These are phyloP conservation scores for Boletus eberwhitei DNA, from an alignment of 768 basidiomycete species.

Conservation along the genomic window DNA sequence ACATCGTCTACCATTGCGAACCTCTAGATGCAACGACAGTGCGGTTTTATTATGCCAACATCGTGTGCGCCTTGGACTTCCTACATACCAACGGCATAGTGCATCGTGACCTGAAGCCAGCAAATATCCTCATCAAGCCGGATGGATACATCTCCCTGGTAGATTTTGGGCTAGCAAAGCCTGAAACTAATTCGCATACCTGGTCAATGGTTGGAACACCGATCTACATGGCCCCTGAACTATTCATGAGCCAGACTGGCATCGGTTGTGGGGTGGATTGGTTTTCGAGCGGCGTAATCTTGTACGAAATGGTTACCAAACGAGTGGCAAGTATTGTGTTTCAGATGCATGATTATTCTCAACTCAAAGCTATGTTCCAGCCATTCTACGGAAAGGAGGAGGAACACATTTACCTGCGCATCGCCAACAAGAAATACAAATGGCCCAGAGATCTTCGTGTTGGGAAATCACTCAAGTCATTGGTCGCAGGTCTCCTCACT, in stretches of 20 bases:
- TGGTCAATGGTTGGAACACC: slow-evolving; percentile 44
- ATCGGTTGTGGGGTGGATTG: slow-evolving; percentile 45
- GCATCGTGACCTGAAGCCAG: slow-evolving; percentile 58
- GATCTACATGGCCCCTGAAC: slow-evolving; percentile 51
- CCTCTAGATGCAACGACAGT: slow-evolving; percentile 33
- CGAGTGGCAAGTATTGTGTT: slow-evolving; percentile 27
- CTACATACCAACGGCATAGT: slow-evolving; percentile 43
- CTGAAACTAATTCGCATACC: slow-evolving; percentile 13
- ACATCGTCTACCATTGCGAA: slow-evolving; percentile 31
- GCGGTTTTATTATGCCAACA: slow-evolving; percentile 55
- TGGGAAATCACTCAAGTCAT: slow-evolving; percentile 39
- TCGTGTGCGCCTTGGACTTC: slow-evolving; percentile 47
- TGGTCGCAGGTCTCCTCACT: slow-evolving; percentile 42
- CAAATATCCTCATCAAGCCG: slow-evolving; percentile 51
- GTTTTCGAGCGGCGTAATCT: slow-evolving; percentile 49
- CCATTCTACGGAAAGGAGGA: slow-evolving; percentile 29
- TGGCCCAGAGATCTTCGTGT: slow-evolving; percentile 40
- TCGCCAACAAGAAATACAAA: slow-evolving; percentile 28
- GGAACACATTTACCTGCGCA: slow-evolving; percentile 25
- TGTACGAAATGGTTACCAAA: slow-evolving; percentile 52
- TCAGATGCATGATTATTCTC: background rate
- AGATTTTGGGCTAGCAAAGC: slow-evolving; percentile 47
- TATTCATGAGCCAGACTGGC: slow-evolving; percentile 21
- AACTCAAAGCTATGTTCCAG: slow-evolving; percentile 2
- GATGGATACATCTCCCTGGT: slow-evolving; percentile 54